These are phyloP conservation scores for Vaccinium corymbosum DNA, from an alignment of 148 eudicot genomes.

Conservation along the genomic window DNA sequence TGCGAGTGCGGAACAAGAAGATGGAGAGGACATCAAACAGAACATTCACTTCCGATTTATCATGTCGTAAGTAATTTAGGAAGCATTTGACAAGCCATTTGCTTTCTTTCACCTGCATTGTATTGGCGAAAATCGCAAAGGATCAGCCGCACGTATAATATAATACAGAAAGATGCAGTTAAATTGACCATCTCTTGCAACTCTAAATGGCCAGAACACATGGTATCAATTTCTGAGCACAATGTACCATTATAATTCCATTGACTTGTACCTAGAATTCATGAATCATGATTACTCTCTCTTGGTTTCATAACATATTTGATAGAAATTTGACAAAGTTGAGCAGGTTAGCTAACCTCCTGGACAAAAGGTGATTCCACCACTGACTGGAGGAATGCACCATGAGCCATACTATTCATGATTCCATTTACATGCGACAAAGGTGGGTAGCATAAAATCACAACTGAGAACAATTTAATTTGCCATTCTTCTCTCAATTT, in stretches of 20 bases:
- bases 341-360: no score
- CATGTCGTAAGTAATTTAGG: conserved; percentile 90
- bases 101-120: conserved; percentile 95
- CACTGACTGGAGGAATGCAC: no score
- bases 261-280: neutral
- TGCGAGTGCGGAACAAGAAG: conserved; percentile 75
- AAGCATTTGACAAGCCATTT: conserved; percentile 99
- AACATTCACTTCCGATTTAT: conserved; percentile 82
- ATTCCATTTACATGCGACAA: neutral
- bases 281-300: neutral
- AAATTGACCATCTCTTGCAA: neutral
- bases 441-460: neutral
- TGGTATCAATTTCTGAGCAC: neutral
- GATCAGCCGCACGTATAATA: neutral
- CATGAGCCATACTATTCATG: neutral
- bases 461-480: neutral
- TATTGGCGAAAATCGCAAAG: neutral
- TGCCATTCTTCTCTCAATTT: neutral
- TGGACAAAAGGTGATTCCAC: no score
- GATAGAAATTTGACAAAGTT: no score
- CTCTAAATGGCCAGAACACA: neutral
- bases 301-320: no score
- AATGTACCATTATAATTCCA: neutral
- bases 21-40: conserved; percentile 91
- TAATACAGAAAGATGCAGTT: neutral